Conservation (phyloP, 305 asterid species). For the Ilex paraguariensis region DNA sequence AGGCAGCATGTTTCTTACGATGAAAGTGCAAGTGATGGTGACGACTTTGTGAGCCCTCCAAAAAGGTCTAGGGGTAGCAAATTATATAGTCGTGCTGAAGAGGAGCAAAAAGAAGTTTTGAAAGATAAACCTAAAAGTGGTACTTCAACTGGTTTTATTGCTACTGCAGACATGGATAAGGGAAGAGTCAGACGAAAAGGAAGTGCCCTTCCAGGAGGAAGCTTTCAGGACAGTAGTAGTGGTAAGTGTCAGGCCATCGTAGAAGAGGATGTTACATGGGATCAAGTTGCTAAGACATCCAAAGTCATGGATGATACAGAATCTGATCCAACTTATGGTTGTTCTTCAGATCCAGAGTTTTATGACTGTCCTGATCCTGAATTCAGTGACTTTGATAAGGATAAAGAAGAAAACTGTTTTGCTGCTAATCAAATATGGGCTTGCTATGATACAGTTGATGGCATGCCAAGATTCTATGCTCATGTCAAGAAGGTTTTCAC, state of each 20-base stretch:
- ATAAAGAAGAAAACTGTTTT: conserved; percentile 42
- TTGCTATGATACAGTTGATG: conserved; percentile 56
- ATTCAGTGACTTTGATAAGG: conserved; percentile 60
- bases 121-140: conserved; percentile 16
- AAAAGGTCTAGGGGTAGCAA: conserved; percentile 27
- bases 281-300: conserved; percentile 20
- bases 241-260: conserved; percentile 18
- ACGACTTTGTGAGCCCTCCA: conserved; percentile 31
- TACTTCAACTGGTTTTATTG: conserved; percentile 17
- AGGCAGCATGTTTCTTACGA: conserved; percentile 47
- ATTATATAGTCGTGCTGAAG: conserved; percentile 20
- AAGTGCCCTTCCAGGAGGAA: conserved; percentile 20
- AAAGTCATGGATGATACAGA: conserved; percentile 40
- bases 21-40: conserved; percentile 40
- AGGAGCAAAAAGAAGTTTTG: conserved; percentile 23
- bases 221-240: conserved; percentile 15
- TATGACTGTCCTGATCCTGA: conserved; percentile 61
- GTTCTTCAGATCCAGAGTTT: conserved; percentile 7
- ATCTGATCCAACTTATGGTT: conserved; percentile 18
- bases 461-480: conserved; percentile 89
- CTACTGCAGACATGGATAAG: conserved; percentile 14
- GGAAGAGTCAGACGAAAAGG: conserved; percentile 19
- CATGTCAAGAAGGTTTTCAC: conserved; percentile 40
- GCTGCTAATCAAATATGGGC: conserved; percentile 75
- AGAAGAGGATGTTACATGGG: conserved; percentile 21